Evolutionary conservation across 2,329 filamentous ascomycete genomes (phyloP), one percentile per base, ranked within the genome.

Genomic region (Penicillium nordicum): DNA sequence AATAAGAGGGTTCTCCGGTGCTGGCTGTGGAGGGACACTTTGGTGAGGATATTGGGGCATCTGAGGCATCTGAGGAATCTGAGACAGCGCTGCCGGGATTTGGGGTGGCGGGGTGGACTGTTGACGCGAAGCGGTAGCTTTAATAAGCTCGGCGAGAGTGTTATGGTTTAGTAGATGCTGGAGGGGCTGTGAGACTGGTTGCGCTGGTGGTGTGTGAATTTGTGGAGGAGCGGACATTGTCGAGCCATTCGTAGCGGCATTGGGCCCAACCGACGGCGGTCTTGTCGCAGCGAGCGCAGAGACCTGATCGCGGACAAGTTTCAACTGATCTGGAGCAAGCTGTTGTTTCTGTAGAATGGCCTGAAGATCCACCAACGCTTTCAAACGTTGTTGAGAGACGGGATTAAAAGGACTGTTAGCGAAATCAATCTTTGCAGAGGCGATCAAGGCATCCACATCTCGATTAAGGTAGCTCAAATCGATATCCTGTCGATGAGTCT

Each of bases 291-390:
- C 84, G 73, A 96, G 83, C 74, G 87, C 85, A 73, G 88, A 86
- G 74, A 97, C 87, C 82, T 94, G 90, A 72, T 88, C 87, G 75
- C 88, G 90, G 75, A 96, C 89, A 73, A 89, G 84, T 75, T 89
- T 86, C 71, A 96, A 82, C 78, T 96, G 89, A 69, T 92, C 87
- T 67, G 86, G 85, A 57, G 88, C 88, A 72, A 96, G 81, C 70
- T 87, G 86, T 74, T 91, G 88, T 65, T 82, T 87, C 73, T 89
- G 86, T 70, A 97, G 79, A 63, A 93, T 84, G 64, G 82, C 85
- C 78, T 96, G 90, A 62, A 97, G 83, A 74, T 94, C 90, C 75
- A 92, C 79, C 66, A 97, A 84, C 61, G 92, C 91, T 77, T 90
- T 89, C 69, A 96, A 79, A 76, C 89, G 90, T 69, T 85, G 87